A percentile compares a stretch with the other conserved stretches of the same genome.
Evolutionary conservation across 2,329 filamentous ascomycete species (phyloP).

Genomic region (Stemphylium beticola): DNA sequence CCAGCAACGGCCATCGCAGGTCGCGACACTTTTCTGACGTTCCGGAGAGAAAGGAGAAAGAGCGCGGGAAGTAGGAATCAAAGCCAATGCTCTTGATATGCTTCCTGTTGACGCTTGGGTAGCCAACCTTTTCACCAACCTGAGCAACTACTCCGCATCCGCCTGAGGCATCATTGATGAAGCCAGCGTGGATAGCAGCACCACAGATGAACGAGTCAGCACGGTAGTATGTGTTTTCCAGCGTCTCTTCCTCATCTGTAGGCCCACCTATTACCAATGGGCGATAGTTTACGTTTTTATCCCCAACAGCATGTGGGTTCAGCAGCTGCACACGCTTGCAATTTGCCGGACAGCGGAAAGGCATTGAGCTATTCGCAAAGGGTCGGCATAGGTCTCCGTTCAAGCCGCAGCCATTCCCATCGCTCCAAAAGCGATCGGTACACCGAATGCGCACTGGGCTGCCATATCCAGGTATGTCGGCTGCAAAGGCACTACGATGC

Average conservation of each 20-base stretch:
- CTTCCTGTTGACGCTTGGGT: constrained; percentile 68
- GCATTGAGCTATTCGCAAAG: constrained; percentile 71
- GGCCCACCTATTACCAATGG: constrained; percentile 63
- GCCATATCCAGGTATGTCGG: constrained; percentile 72
- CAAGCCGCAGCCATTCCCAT: constrained; percentile 74
- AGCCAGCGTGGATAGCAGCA: constrained; percentile 81
- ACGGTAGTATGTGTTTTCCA: constrained; percentile 71
- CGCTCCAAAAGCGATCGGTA: constrained; percentile 69
- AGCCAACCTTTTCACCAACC: constrained; percentile 71
- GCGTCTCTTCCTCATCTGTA: constrained; percentile 46
- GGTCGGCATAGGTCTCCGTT: constrained; percentile 78
- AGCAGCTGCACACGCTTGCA: constrained; percentile 70
- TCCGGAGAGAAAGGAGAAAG: constrained; percentile 75
- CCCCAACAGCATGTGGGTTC: constrained; percentile 77
- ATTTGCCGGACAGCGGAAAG: constrained; percentile 77
- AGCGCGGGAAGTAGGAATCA: constrained; percentile 86
- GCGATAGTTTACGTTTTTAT: constrained; percentile 64
- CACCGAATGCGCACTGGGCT: constrained; percentile 70
- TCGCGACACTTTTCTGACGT: constrained; percentile 75
- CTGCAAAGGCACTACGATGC: constrained; percentile 64
- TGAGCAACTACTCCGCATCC: constrained; percentile 83
- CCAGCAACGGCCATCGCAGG: constrained; percentile 82
- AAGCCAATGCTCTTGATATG: constrained; percentile 81
- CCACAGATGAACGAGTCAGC: constrained; percentile 89
- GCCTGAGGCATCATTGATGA: constrained; percentile 72